Percentiles rank a stretch among this genome's conserved stretches.
Conservation (phyloP, 192 early-diverging fungal genomes). For the Coemansia sp. region DNA sequence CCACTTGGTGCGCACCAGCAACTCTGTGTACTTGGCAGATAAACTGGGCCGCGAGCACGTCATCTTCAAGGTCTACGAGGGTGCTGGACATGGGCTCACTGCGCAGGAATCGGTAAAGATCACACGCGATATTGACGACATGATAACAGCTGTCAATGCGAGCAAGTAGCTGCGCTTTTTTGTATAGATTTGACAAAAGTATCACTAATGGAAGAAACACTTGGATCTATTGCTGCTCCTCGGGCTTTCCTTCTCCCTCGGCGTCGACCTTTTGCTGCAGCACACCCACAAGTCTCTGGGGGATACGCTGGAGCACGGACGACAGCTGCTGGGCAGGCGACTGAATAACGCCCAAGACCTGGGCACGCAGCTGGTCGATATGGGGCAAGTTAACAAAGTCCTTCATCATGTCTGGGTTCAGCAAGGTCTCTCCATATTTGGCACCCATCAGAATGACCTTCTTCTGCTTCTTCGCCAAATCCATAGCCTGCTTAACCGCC, state of each 20-base stretch:
- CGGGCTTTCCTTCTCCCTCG: slow-evolving; percentile 9
- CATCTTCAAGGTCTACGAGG: slow-evolving; percentile 34
- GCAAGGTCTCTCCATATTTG: slow-evolving; percentile 29
- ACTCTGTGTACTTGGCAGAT: slow-evolving; percentile 42
- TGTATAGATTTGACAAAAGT: background rate
- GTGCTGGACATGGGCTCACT: slow-evolving; percentile 36
- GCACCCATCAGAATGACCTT: slow-evolving; percentile 49
- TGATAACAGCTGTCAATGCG: slow-evolving; percentile 19
- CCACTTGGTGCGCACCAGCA: slow-evolving; percentile 40
- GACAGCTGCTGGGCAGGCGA: slow-evolving; percentile 32
- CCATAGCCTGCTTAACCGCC: slow-evolving; percentile 33
- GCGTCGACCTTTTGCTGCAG: slow-evolving; percentile 37
- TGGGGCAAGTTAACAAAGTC: slow-evolving; percentile 38
- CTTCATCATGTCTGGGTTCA: slow-evolving; percentile 39
- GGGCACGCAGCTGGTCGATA: slow-evolving; percentile 39
- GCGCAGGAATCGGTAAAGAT: slow-evolving; percentile 32
- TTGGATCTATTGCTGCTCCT: background rate
- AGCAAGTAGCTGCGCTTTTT: background rate
- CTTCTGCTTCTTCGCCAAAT: slow-evolving; percentile 17
- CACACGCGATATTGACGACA: slow-evolving; percentile 20
- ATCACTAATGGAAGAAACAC: background rate
- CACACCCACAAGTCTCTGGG: slow-evolving; percentile 44
- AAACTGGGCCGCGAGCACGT: slow-evolving; percentile 41
- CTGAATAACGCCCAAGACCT: slow-evolving; percentile 44
- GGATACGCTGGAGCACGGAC: slow-evolving; percentile 29